Conservation (phyloP, 2,329 filamentous ascomycete species). For the Microthyrium microscopicum region DNA sequence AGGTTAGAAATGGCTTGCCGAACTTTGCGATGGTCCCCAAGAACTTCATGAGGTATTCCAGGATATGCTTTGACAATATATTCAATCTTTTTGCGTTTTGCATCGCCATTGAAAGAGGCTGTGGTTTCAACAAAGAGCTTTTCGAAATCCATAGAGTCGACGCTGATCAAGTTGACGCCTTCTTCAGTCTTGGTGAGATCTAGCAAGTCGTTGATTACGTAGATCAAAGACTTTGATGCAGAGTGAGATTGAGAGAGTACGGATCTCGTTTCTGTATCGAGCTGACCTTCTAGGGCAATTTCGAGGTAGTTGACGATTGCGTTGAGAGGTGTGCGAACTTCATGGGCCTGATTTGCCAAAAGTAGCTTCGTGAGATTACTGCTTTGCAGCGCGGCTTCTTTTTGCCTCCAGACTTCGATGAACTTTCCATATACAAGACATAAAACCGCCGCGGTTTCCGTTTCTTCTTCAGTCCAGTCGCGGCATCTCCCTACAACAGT, state of each 20-base stretch:
- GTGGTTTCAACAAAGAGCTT: conserved; percentile 62
- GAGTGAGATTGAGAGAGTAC: conserved; percentile 75
- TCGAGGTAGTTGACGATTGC: conserved; percentile 92
- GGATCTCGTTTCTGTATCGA: conserved; percentile 71
- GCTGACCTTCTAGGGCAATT: conserved; percentile 64
- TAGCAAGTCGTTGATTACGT: conserved; percentile 82
- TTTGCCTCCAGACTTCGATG: conserved; percentile 85
- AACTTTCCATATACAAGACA: conserved; percentile 81
- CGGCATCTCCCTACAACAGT: conserved; percentile 65
- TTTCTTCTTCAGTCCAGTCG: conserved; percentile 78
- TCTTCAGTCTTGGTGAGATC: conserved; percentile 81
- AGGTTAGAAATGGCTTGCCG: conserved; percentile 71
- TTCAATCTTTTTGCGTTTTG: conserved; percentile 54
- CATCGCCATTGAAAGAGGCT: conserved; percentile 56
- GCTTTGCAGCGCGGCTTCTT: conserved; percentile 67
- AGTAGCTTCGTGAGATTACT: conserved; percentile 66
- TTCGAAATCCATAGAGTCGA: conserved; percentile 60
- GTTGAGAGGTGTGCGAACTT: conserved; percentile 79
- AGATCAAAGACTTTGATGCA: conserved; percentile 80
- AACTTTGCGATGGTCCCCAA: conserved; percentile 66
- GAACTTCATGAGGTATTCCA: conserved; percentile 51
- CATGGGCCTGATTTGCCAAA: conserved; percentile 77
- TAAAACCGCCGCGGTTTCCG: conserved; percentile 75
- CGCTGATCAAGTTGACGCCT: conserved; percentile 60
- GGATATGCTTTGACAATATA: conserved; percentile 54